Base-by-base conservation (phyloP, 208 protist species). In the Crithidia expoeki region DNA sequence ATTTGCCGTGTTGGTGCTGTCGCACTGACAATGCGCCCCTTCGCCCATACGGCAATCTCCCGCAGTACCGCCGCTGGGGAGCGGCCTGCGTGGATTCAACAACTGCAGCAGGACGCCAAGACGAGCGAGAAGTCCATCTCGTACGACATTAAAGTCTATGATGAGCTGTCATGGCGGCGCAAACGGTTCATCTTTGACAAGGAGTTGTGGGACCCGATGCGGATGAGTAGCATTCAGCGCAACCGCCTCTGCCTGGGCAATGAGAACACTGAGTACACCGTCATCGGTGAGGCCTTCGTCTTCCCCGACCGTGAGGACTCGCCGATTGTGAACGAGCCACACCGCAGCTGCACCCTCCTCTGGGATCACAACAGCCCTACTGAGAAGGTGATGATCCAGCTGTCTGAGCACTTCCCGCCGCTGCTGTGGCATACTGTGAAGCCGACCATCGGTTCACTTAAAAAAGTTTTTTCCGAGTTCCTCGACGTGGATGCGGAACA, bases 311-410 rank as follows among this genome's bases (percentile, higher is more conserved):
- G 84, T 28, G 86, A 92, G 72, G 95, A 98, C 72, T 89, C 90
- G 0, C 95, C 95, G 17, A 85, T 97, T 9, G 82, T 97, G 61
- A 96, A 97, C 64, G 85, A 94, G 76, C 92, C 95, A 51, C 74
- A 86, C n/a, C 52, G 81, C 58, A 46, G 76, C 30, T 95, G 92
- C 68, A 72, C 75, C 21, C 68, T 98, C n/a, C 79, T 93, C 21
- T 96, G 93, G 89, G 95, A 98, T 56, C 91, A 94, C 69, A 90
- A 86, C 66, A 95, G 89, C 75, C 73, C 84, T n/a, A 85, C 90
- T 3, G 86, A 93, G 68, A 97, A 97, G 78, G 63, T 97, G 19
- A 79, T 97, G 57, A 83, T 97, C 34, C 95, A 98, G 78, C 75
- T 98, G 25, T 93, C 85, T 4, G 82, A 89, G 17, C 76, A 95